phyloP scores from a whole-genome alignment of 108 stramenopile species.

The Cyclostephanos invisitatus region DNA sequence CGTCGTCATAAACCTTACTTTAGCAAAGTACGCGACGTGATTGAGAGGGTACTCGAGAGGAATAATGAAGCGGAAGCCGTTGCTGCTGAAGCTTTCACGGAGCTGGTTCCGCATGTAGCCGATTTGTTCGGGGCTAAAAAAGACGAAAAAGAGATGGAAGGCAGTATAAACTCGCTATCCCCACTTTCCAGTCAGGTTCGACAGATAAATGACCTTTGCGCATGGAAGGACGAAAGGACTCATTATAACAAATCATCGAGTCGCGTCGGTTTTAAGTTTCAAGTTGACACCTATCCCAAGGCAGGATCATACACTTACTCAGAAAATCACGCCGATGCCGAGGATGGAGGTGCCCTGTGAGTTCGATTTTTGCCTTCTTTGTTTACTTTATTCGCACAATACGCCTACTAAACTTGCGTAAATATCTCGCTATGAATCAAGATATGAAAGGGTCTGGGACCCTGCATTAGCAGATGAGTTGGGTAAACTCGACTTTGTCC shows the following conservation, averaged over 20 bases:
- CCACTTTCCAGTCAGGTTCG: conserved; percentile 4
- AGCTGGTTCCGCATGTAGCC: conserved; percentile 10
- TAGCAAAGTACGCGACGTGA: conserved; percentile 45
- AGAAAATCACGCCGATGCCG: neutral
- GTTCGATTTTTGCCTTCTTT: neutral
- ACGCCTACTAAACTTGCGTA: neutral
- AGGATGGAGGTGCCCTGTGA: conserved; percentile 20
- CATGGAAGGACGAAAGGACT: conserved; percentile 70
- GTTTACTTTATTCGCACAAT: neutral
- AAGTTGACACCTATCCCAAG: conserved; percentile 53
- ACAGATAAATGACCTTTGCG: conserved; percentile 29
- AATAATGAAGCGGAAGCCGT: conserved; percentile 39
- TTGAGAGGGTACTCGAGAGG: conserved; percentile 49
- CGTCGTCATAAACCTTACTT: conserved; percentile 33
- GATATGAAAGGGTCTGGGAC: conserved; percentile 69
- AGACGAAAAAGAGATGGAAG: neutral
- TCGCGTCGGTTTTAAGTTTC: conserved; percentile 63
- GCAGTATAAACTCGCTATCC: neutral
- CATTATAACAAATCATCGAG: conserved; percentile 62
- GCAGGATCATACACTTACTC: conserved; percentile 34
- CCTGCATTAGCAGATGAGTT: conserved; percentile 44
- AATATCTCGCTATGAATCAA: conserved; percentile 1
- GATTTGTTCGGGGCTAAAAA: neutral
- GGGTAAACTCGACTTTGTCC: conserved; percentile 51
- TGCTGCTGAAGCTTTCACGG: conserved; percentile 46